Evolutionary conservation across 2,329 filamentous ascomycete species (phyloP), one percentile per base, ranked within the genome.

Genomic region (Onygena corvina): DNA sequence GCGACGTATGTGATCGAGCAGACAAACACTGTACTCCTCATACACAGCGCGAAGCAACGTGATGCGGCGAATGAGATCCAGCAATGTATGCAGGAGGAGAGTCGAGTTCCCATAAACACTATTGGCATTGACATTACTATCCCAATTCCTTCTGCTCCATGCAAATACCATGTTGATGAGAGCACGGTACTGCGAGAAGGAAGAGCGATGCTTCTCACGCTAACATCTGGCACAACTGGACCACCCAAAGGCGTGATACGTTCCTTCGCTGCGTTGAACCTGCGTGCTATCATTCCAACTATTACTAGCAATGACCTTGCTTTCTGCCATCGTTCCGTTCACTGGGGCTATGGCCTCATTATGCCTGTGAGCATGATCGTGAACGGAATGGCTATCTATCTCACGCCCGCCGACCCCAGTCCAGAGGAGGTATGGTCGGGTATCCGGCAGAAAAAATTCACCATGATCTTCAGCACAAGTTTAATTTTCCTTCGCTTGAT

Each of bases 181-280:
- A 16, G 12, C 29, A 6, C 16, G 20, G 46, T 36, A 8, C 12
- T 35, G 8, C 31, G 16, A 11, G 14, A 6, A 12, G 14, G 9
- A 2, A 25, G 44, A 7, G 25, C 44, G 16, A 21, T 14, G 1
- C 62, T 71, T 4, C 68, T 72, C 2, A 71, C 72, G 20, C 72
- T 71, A 58, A 72, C 68, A 3, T 70, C 65, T 25, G 69, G 69
- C 1, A 72, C 68, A 1, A 71, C 68, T 1, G 69, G 68, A 0
- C 64, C 64, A 0, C 70, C 70, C 0, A 72, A 71, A 53, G 69
- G 67, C 9, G 64, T 67, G 21, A 66, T 72, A 0, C 47, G 50
- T 8, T 14, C 5, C 21, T 12, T 46, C 6, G 12, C 4, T 8
- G 16, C 38, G 21, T 14, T 25, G 12, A 11, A 23, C 47, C 5